These are phyloP conservation scores for Protomyces arabidopsidicola DNA, from an alignment of 1,139 yeast species.

Conservation along the genomic window DNA sequence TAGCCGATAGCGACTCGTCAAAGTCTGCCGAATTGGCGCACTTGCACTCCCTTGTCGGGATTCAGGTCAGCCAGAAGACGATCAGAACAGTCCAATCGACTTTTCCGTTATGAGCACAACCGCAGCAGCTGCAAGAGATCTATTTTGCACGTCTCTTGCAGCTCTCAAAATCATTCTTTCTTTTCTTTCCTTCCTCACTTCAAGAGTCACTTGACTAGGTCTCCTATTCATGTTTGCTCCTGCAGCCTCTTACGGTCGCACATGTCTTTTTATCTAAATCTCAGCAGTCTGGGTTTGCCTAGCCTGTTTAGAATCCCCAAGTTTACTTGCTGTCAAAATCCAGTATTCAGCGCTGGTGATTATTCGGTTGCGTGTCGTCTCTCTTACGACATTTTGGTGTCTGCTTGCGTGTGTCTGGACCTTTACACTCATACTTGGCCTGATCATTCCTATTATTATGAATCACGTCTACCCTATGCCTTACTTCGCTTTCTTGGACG, in stretches of 20 bases:
- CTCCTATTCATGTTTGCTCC: too few relatives aligned
- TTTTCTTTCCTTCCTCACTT: too few relatives aligned
- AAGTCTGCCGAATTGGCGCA: not conserved
- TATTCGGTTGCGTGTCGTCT: not conserved
- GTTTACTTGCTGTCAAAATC: too few relatives aligned
- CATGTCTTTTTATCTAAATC: too few relatives aligned
- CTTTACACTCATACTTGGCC: not conserved
- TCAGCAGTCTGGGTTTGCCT: too few relatives aligned
- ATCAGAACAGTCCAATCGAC: not conserved
- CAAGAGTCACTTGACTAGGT: too few relatives aligned
- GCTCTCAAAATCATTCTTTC: too few relatives aligned
- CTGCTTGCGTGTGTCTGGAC: not conserved
- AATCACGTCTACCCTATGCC: not conserved
- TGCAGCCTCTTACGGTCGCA: too few relatives aligned
- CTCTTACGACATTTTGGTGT: not conserved
- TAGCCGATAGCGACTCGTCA: not conserved
- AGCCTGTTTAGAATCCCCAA: too few relatives aligned
- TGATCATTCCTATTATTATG: not conserved
- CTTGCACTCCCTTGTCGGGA: not conserved
- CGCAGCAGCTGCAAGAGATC: too few relatives aligned
- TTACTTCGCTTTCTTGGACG: not conserved
- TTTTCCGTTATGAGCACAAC: too few relatives aligned
- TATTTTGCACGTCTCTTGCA: too few relatives aligned
- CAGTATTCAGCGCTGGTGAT: not conserved
- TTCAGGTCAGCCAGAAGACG: not conserved